Evolutionary conservation across 371 early-diverging fungal species (phyloP), one percentile per base, ranked within the genome.

Genomic region (Syncephalastrum monosporum): DNA sequence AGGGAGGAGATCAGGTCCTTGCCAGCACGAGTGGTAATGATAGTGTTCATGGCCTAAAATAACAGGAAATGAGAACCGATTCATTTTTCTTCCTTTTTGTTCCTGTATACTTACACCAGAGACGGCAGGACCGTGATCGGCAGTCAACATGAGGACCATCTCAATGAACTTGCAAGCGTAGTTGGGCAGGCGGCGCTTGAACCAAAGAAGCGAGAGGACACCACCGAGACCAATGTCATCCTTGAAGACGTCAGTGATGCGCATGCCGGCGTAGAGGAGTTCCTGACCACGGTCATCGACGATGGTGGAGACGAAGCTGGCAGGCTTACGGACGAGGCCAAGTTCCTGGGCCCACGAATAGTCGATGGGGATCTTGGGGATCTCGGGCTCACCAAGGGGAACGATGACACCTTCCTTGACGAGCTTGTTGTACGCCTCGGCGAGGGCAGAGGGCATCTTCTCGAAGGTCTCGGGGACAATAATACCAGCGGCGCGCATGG

Each of bases 271-370:
- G 77, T 98, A 98, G 70, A 97, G 77, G 56, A 98, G 79, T 78
- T 98, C 98, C 77, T 98, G 95, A 54, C 98, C 98, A 82, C 98
- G 93, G 77, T 98, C 98, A 80, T 98, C 98, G 61, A 91, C 93
- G 71, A 98, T 98, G 53, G 98, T 98, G 55, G 96, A 95, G 51
- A 97, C 96, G 65, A 98, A 98, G 64, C 91, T 90, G 14, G 98
- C 97, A 25, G 98, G 98, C 82, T 98, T 98, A 71, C 98, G 94
- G 54, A 98, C 92, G 59, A 98, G 82, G n/a, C 98, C 98, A 48
- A 98, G 83, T 81, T 97, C 97, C 71, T 94, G 94, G 45, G 98
- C 98, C 98, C 98, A 98, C 8, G 95, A 87, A 77, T 98, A 98
- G 78, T 98, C 98, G 63, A 98, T 95, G 24, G 98, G 98, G 61